A percentile compares a stretch with the other conserved stretches of the same genome.
Conservation (phyloP, 352 stramenopile species). For the Pythium vanterpoolii region DNA sequence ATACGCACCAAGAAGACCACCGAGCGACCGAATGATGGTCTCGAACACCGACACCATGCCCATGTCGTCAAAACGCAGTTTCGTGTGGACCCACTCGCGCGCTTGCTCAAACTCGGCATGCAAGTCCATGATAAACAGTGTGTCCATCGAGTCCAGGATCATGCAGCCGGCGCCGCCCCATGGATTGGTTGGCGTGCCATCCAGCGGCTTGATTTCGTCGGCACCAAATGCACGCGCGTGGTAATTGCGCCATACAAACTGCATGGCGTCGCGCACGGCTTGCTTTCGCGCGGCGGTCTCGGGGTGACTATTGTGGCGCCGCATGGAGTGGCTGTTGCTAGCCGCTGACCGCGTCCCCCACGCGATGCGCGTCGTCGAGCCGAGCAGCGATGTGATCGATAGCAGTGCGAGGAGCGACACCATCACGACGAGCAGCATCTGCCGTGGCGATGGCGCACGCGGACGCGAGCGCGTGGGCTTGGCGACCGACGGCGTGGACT, state of each 20-base stretch:
- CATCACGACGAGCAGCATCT: slow-evolving; percentile 9
- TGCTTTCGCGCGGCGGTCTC: slow-evolving; percentile 34
- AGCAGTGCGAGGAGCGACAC: slow-evolving; percentile 7
- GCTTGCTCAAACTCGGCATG: slow-evolving; percentile 91
- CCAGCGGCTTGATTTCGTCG: slow-evolving; percentile 93
- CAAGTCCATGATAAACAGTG: slow-evolving; percentile 95
- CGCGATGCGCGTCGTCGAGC: not conserved
- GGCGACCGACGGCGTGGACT: not conserved
- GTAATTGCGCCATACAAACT: slow-evolving; percentile 90
- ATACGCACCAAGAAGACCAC: slow-evolving; percentile 96
- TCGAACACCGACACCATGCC: slow-evolving; percentile 97
- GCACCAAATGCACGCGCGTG: slow-evolving; percentile 93
- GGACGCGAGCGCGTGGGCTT: not conserved
- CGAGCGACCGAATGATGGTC: slow-evolving; percentile 97
- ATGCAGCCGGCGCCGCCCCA: slow-evolving; percentile 91
- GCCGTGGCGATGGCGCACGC: not conserved
- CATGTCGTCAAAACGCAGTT: slow-evolving; percentile 80
- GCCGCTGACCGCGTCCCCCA: not conserved
- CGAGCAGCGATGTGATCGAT: slow-evolving; percentile 17
- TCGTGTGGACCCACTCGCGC: slow-evolving; percentile 75
- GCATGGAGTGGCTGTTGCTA: not conserved
- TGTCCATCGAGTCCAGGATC: slow-evolving; percentile 96
- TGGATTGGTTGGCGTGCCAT: slow-evolving; percentile 46
- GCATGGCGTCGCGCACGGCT: slow-evolving; percentile 56
- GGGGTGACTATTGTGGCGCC: not conserved